A percentile compares a stretch with the other conserved stretches of the same genome.
Conservation (phyloP, 345 rosid genomes). For the Microcos paniculata region DNA sequence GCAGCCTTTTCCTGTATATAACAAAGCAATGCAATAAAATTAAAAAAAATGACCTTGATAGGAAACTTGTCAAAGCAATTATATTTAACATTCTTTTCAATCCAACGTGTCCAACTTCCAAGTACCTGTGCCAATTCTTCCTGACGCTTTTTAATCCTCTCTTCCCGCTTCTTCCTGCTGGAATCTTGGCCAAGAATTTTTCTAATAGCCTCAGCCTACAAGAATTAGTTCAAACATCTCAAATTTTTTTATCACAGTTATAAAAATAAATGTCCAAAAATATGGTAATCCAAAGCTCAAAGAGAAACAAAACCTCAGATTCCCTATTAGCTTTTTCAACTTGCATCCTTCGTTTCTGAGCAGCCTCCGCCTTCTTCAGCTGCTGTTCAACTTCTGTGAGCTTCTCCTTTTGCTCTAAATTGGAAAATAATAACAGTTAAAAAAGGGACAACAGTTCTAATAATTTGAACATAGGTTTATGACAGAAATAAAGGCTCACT, state of each 20-base stretch:
- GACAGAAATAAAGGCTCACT: conserved; percentile 46
- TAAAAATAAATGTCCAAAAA: conserved; percentile 5
- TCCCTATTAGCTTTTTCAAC: conserved; percentile 88
- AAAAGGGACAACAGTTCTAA: conserved; percentile 5
- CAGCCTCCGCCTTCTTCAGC: conserved; percentile 87
- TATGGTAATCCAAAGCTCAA: conserved; percentile 3
- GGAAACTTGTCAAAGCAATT: conserved; percentile 1
- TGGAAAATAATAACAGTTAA: conserved; percentile 14
- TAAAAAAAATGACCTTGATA: conserved; percentile 17
- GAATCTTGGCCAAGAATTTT: conserved; percentile 98
- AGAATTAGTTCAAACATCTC: conserved; percentile 16
- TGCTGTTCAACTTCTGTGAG: conserved; percentile 87
- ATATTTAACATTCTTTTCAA: neutral
- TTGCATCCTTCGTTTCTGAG: conserved; percentile 86
- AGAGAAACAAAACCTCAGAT: conserved; percentile 63
- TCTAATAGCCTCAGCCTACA: conserved; percentile 85
- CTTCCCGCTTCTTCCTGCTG: conserved; percentile 82
- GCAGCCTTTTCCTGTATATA: conserved; percentile 72
- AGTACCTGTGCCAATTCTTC: conserved; percentile 86
- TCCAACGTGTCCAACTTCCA: neutral
- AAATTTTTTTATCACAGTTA: neutral
- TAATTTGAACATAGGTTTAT: conserved; percentile 3
- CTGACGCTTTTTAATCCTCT: conserved; percentile 69
- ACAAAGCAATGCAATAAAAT: neutral
- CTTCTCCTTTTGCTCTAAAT: conserved; percentile 83